phyloP scores from a whole-genome alignment of 768 basidiomycete genomes.

The Russula sp. region DNA sequence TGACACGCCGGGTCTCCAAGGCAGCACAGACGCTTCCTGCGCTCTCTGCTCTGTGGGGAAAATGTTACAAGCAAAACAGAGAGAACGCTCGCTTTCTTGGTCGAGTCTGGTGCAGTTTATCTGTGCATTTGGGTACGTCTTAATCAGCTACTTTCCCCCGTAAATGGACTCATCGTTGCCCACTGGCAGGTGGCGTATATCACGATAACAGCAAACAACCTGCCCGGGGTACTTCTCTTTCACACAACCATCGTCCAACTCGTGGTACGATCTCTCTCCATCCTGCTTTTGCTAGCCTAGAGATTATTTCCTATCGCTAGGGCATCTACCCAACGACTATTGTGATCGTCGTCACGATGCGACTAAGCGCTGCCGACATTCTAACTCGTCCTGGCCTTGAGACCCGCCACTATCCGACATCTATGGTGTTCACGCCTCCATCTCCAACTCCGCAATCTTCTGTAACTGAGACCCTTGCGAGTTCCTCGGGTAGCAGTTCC shows the following conservation, averaged over 20 bases:
- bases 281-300: background rate
- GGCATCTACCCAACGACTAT: conserved; percentile 16
- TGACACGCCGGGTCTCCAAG: background rate
- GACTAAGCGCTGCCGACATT: background rate
- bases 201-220: background rate
- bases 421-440: background rate
- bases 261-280: conserved; percentile 2
- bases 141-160: background rate
- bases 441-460: background rate
- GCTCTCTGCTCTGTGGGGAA: background rate
- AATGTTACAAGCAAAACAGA: background rate
- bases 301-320: background rate
- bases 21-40: conserved; percentile 1
- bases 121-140: conserved; percentile 8
- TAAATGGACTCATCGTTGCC: background rate
- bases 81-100: conserved; percentile 3
- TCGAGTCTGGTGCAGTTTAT: conserved; percentile 12
- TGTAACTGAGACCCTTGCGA: too few relatives aligned
- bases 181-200: background rate
- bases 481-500: background rate
- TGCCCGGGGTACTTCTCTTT: background rate
- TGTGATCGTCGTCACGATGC: conserved; percentile 12
- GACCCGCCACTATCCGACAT: background rate
- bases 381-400: background rate
- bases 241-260: conserved; percentile 7